phyloP scores from a whole-genome alignment of 139 green algal genomes.

The Mesostigma viride region DNA sequence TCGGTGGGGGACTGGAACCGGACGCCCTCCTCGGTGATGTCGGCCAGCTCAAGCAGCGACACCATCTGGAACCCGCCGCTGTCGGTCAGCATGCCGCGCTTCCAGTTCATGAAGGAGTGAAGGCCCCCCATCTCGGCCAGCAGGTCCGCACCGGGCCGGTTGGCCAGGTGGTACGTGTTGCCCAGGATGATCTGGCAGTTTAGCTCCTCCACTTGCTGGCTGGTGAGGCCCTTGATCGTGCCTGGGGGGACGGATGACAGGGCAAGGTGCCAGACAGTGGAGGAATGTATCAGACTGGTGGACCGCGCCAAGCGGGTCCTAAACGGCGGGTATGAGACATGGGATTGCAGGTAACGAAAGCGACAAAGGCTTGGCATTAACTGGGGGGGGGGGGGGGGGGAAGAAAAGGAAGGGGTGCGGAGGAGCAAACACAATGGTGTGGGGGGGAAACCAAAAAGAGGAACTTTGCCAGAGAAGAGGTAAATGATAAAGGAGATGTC shows the following conservation, averaged over 20 bases:
- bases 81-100: constrained; percentile 63
- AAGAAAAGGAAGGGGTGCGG: background rate
- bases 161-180: constrained; percentile 90
- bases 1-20: constrained; percentile 52
- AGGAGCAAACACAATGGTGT: background rate
- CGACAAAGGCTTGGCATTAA: background rate
- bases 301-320: too few species aligned
- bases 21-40: constrained; percentile 88
- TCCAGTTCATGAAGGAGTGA: constrained; percentile 85
- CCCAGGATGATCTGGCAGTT: constrained; percentile 80
- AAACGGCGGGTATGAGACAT: too few species aligned
- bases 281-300: too few species aligned
- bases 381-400: too few species aligned
- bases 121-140: constrained; percentile 54
- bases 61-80: constrained; percentile 65
- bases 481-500: constrained; percentile 5
- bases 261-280: too few species aligned
- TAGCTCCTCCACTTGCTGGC: constrained; percentile 40
- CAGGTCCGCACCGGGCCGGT: constrained; percentile 56
- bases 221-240: constrained; percentile 75
- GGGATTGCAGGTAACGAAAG: too few species aligned
- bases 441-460: background rate
- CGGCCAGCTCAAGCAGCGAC: constrained; percentile 67
- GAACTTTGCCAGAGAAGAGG: background rate
- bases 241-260: too few species aligned